Percentiles rank a stretch among this genome's conserved stretches.
These are phyloP conservation scores for Termitomyces sp. DNA, from an alignment of 1,284 basidiomycete genomes.

Conservation along the genomic window DNA sequence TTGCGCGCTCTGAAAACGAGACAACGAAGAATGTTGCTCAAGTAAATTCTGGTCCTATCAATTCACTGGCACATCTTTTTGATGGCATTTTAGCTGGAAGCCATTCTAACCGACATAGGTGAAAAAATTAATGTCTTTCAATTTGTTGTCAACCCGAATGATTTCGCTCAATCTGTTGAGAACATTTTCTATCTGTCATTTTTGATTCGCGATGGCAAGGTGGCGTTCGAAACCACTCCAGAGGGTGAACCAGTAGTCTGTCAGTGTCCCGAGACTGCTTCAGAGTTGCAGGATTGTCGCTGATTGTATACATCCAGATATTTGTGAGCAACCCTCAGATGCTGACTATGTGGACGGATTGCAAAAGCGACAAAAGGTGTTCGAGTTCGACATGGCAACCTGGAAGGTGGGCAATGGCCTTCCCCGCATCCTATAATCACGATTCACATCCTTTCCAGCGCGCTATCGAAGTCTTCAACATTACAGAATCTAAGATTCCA, in stretches of 20 bases:
- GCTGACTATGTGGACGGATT: constrained; percentile 62
- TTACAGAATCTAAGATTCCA: constrained; percentile 62
- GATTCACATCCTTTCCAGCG: constrained; percentile 38
- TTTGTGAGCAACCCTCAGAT: constrained; percentile 59
- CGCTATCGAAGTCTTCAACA: constrained; percentile 78
- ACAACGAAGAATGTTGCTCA: constrained; percentile 73
- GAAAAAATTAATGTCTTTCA: constrained; percentile 70
- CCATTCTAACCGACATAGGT: constrained; percentile 43
- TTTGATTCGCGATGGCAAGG: constrained; percentile 80
- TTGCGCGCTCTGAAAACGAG: constrained; percentile 72
- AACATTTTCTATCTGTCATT: constrained; percentile 93
- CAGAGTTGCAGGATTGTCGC: not conserved
- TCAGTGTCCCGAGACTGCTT: constrained; percentile 24
- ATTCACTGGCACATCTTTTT: not conserved
- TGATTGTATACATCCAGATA: constrained; percentile 34
- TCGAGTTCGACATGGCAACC: constrained; percentile 80
- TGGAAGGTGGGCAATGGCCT: constrained; percentile 54
- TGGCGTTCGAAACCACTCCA: constrained; percentile 59
- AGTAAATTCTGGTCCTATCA: constrained; percentile 33
- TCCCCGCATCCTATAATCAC: not conserved
- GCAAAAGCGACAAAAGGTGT: constrained; percentile 74
- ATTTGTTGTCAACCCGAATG: constrained; percentile 82
- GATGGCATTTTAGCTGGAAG: constrained; percentile 41
- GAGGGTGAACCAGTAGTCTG: constrained; percentile 73
- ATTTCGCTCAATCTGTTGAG: constrained; percentile 89